Conservation (phyloP, 2,329 filamentous ascomycete genomes). For the Albophoma yamanashiensis region DNA sequence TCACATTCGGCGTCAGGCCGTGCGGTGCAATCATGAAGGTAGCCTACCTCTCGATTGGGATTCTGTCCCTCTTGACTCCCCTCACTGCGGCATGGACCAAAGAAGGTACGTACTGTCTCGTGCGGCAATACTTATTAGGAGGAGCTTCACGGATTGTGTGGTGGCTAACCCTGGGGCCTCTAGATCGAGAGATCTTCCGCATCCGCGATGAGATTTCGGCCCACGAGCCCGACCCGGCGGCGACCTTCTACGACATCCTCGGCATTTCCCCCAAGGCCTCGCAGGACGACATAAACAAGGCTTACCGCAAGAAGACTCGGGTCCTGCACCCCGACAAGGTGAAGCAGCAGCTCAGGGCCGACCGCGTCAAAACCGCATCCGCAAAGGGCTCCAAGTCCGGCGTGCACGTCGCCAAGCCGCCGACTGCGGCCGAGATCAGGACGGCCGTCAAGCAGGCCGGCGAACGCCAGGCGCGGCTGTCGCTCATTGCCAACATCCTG, state of each 20-base stretch:
- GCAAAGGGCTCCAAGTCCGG: slow-evolving; percentile 44
- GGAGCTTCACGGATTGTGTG: too few species aligned
- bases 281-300: slow-evolving; percentile 85
- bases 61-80: slow-evolving; percentile 56
- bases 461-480: slow-evolving; percentile 74
- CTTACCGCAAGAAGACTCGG: slow-evolving; percentile 80
- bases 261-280: slow-evolving; percentile 63
- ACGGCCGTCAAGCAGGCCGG: slow-evolving; percentile 70
- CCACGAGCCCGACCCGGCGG: slow-evolving; percentile 64
- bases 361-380: slow-evolving; percentile 45
- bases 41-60: slow-evolving; percentile 53
- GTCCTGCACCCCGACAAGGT: slow-evolving; percentile 92
- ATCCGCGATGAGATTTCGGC: slow-evolving; percentile 76
- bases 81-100: slow-evolving; percentile 73
- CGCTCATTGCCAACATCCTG: slow-evolving; percentile 77
- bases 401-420: slow-evolving; percentile 58
- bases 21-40: slow-evolving; percentile 57
- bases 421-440: slow-evolving; percentile 64
- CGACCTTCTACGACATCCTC: slow-evolving; percentile 93
- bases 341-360: slow-evolving; percentile 67
- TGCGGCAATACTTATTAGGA: background rate
- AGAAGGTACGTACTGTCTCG: slow-evolving; percentile 54
- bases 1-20: background rate
- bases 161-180: background rate
- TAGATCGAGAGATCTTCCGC: slow-evolving; percentile 97